Base-by-base conservation (phyloP, 225 moss, liverwort and hornwort species). In the Physcomitrium patens region DNA sequence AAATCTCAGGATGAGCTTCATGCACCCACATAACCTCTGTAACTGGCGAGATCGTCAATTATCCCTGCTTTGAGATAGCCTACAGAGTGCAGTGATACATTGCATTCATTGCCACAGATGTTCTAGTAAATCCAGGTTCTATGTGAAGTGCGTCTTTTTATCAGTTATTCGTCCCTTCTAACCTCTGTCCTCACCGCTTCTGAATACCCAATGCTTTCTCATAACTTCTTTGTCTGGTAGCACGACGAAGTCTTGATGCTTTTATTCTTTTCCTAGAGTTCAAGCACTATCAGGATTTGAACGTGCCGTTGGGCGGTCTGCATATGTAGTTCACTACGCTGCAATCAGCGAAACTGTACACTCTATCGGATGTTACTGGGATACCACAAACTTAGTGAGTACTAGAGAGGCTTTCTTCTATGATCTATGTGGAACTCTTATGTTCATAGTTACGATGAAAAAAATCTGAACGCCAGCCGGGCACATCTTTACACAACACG, bases 1-100 rank as follows among this genome's bases (percentile, higher is more conserved):
- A 90, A 79, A 86, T 89, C 60, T 78, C 83, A 77, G 88, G 88
- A 76, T 89, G 81, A 89, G 54, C 37, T 58, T 48, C 65, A 43
- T 43, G 46, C 48, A 73, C 55, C 48, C 79, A 42, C 68, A 73
- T 72, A 69, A 52, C 26, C 72, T 81, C 66, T 61, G 60, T 52
- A 41, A 69, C 58, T 69, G 69, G 41, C 68, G 67, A 56, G 77
- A 45, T 77, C 55, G 67, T 43, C 55, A 61, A 42, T 47, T 37
- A 37, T 20, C 53, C 41, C 20, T 48, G n/a, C 41, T 20, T 51
- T 64, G 16, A 60, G 41, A 28, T 13, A 77, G 47, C 68, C 63
- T 76, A 45, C 76, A 58, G 79, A 76, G 69, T 65, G 64, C 69
- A 80, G 60, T 73, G 64, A 72, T 37, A 69, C 73, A 76, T 46